Base-by-base conservation (phyloP, 495 filamentous ascomycete species). In the Cladorrhinum samala region DNA sequence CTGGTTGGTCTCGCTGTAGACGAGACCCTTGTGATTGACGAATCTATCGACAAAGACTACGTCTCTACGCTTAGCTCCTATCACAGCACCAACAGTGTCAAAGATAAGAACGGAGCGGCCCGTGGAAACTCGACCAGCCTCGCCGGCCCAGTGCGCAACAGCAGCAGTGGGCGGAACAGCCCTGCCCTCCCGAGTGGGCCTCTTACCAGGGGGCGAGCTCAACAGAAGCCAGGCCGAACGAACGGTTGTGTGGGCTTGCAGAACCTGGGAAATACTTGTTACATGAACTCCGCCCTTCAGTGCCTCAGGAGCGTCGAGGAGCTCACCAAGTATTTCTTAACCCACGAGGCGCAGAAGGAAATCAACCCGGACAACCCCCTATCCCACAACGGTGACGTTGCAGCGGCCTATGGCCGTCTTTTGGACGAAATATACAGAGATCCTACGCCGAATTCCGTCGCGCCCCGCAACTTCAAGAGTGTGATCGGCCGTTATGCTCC, bases 211-310 rank as follows among this genome's bases (percentile, higher is more conserved):
- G 87, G 89, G 48, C 76, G 88, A 45, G 71, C 81, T 2, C 79
- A 83, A 52, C 78, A 77, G 52, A 79, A 71, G 53, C 59, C 70
- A 13, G 86, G 83, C 1, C 80, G 85, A 46, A 77, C 78, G 11
- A 70, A 80, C 24, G 91, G 91, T 14, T 84, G 79, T 23, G 87
- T 89, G 40, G 93, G 93, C 24, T 71, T 98, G 42, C 83, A 79
- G 49, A 98, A 98, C 61, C 70, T 97, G 21, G 93, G 93, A 16
- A 98, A 98, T 60, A 96, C 93, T 0, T 98, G 93, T 70, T 98
- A 97, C 68, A 96, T 96, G 89, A 96, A 96, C 69, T 95, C 93
- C 14, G 93, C 94, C 18, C 70, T 96, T 46, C 93, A 98, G 65
- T 97, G 93, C 64, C 77, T 98, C 37, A 82, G 91, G 30, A 91